Evolutionary conservation across 306 rosid species (phyloP).

Genomic region (Carpinus fangiana): DNA sequence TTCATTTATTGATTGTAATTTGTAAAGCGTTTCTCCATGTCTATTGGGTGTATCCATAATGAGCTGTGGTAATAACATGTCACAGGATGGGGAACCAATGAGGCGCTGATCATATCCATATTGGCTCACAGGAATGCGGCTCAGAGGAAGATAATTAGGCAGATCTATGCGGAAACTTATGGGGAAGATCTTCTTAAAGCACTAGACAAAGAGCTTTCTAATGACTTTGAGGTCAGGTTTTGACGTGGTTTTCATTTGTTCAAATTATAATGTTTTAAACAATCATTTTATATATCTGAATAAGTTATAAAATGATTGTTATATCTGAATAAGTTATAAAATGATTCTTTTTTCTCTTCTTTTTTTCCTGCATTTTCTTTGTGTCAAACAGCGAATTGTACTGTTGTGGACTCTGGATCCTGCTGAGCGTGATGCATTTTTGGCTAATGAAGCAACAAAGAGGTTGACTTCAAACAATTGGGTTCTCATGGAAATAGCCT

Average conservation of each 20-base stretch:
- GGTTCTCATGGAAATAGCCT: conserved; percentile 53
- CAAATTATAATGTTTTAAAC: not conserved
- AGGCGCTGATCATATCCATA: conserved; percentile 50
- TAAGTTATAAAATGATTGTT: not conserved
- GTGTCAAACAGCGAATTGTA: conserved; percentile 36
- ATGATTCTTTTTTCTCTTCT: not conserved
- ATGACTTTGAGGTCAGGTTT: conserved; percentile 56
- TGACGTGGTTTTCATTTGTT: not conserved
- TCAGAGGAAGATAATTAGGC: conserved; percentile 46
- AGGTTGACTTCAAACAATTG: conserved; percentile 39
- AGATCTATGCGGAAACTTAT: conserved; percentile 40
- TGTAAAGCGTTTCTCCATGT: not conserved
- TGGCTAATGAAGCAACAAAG: conserved; percentile 53
- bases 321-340: not conserved
- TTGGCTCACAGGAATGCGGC: conserved; percentile 56
- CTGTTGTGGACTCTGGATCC: conserved; percentile 54
- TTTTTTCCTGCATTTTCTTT: not conserved
- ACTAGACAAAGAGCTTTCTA: conserved; percentile 55
- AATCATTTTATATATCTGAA: not conserved
- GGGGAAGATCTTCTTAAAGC: conserved; percentile 56
- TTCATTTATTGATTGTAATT: not conserved
- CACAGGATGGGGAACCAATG: conserved; percentile 70
- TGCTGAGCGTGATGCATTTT: conserved; percentile 54
- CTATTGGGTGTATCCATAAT: not conserved
- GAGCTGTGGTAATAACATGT: conserved; percentile 2